These are phyloP conservation scores for Tricholoma flavovirens DNA, from an alignment of 768 basidiomycete genomes.

Conservation along the genomic window DNA sequence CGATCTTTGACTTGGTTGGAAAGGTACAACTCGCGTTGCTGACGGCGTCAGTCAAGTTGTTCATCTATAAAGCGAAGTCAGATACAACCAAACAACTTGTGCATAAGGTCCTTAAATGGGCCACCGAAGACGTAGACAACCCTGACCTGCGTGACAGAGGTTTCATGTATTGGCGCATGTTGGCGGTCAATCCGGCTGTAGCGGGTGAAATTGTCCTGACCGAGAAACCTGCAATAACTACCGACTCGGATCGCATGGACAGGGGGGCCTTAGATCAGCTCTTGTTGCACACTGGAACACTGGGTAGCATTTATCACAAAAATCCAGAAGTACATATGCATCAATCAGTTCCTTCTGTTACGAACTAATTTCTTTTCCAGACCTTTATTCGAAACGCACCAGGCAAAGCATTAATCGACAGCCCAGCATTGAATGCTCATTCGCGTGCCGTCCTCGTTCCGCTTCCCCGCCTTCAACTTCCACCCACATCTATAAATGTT, in stretches of 20 bases:
- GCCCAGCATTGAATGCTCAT: conserved; percentile 81
- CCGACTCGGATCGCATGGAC: conserved; percentile 96
- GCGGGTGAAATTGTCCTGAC: conserved; percentile 88
- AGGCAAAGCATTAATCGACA: conserved; percentile 78
- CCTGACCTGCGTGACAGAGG: conserved; percentile 96
- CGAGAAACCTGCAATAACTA: conserved; percentile 96
- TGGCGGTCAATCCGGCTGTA: conserved; percentile 85
- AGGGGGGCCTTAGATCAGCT: conserved; percentile 93
- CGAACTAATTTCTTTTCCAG: conserved; percentile 29
- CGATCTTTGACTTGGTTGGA: neutral
- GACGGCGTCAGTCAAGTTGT: conserved; percentile 93
- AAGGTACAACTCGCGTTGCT: conserved; percentile 94
- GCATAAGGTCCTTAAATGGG: conserved; percentile 93
- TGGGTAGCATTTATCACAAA: conserved; percentile 97
- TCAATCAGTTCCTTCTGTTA: neutral
- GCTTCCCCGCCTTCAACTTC: conserved; percentile 46
- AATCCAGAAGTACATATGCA: conserved; percentile 71
- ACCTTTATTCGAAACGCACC: conserved; percentile 91
- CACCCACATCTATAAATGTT: conserved; percentile 41
- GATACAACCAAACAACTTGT: conserved; percentile 86
- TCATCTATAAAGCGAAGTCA: conserved; percentile 81
- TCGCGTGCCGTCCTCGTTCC: conserved; percentile 71
- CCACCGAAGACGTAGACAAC: conserved; percentile 97
- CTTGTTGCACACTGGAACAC: conserved; percentile 85
- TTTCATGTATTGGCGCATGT: conserved; percentile 99